Percentiles rank a stretch among this genome's conserved stretches.
Evolutionary conservation across 768 basidiomycete genomes (phyloP).

Genomic region (Podaxis mareebaensis): DNA sequence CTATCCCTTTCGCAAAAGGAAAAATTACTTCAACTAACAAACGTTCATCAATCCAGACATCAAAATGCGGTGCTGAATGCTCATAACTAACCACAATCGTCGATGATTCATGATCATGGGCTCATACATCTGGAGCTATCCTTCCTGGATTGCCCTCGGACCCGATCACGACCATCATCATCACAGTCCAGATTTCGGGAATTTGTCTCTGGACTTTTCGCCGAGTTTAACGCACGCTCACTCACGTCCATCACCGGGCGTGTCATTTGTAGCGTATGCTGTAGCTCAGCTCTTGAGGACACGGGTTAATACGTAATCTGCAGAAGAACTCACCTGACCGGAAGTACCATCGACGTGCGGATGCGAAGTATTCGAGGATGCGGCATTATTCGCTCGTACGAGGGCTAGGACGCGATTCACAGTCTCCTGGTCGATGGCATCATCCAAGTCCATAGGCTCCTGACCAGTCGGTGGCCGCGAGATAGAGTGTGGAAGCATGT

Average conservation of each 20-base stretch:
- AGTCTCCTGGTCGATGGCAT: conserved; percentile 40
- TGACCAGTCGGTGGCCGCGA: conserved; percentile 28
- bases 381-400: background rate
- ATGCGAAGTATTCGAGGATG: background rate
- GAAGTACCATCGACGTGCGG: background rate
- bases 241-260: background rate
- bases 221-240: background rate
- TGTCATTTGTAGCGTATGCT: background rate
- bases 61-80: conserved; percentile 2
- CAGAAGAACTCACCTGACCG: background rate
- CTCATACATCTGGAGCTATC: conserved; percentile 1
- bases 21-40: background rate
- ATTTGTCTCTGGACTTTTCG: background rate
- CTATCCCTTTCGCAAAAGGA: background rate
- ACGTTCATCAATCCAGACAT: conserved; percentile 6
- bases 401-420: conserved; percentile 25
- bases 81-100: conserved; percentile 5
- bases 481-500: conserved; percentile 32
- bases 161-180: conserved; percentile 3
- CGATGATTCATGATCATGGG: background rate
- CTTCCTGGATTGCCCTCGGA: background rate
- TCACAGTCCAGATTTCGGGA: background rate
- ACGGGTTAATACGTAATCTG: background rate
- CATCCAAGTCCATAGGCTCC: conserved; percentile 26
- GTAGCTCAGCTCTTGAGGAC: background rate